These are phyloP conservation scores for Phaeosphaeria sp. DNA, from an alignment of 2,329 filamentous ascomycete genomes.

Conservation along the genomic window DNA sequence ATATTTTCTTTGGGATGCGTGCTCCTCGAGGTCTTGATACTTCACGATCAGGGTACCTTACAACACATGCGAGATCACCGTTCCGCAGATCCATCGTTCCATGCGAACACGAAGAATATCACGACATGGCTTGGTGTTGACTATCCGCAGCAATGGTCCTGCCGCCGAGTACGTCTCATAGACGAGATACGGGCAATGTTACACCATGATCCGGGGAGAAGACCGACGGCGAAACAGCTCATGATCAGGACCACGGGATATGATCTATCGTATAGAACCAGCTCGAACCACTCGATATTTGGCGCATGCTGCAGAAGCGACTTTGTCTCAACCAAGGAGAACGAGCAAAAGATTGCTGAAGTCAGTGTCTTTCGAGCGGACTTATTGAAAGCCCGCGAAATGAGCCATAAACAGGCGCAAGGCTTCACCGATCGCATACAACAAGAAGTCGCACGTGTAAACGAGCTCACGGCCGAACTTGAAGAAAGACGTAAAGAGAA, in stretches of 20 bases:
- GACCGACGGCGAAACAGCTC: conserved; percentile 11
- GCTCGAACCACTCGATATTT: conserved; percentile 6
- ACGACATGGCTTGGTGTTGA: conserved; percentile 62
- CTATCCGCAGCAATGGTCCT: background rate
- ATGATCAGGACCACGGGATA: background rate
- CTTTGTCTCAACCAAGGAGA: background rate
- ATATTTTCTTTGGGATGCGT: conserved; percentile 76
- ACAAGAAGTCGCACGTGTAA: background rate
- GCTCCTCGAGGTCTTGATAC: conserved; percentile 72
- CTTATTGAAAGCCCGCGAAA: background rate
- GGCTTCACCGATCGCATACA: too few relatives aligned
- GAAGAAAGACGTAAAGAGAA: background rate
- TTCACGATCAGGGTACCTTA: conserved; percentile 56
- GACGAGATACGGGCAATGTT: conserved; percentile 10
- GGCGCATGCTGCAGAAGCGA: conserved; percentile 9
- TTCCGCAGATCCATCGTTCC: conserved; percentile 69
- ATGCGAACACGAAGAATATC: conserved; percentile 71
- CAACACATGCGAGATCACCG: conserved; percentile 65
- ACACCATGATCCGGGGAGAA: conserved; percentile 2
- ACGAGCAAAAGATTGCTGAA: background rate
- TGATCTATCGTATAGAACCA: background rate
- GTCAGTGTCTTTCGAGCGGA: background rate
- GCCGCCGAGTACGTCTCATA: background rate
- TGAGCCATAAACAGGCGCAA: too few relatives aligned
- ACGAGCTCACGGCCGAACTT: background rate